Conservation (phyloP, 2,329 filamentous ascomycete genomes). For the Diaporthe sp. region DNA sequence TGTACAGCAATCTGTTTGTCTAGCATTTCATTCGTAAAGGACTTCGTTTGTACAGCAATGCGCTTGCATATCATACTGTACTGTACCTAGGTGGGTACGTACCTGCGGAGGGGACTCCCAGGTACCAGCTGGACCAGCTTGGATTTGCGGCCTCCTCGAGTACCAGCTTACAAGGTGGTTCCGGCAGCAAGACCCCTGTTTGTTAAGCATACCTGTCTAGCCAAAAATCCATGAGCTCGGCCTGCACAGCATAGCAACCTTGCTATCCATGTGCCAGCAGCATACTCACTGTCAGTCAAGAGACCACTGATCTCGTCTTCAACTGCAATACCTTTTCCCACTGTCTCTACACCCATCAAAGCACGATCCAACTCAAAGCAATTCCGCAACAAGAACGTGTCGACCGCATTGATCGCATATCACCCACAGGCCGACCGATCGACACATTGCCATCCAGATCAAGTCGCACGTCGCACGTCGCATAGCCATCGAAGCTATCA, state of each 20-base stretch:
- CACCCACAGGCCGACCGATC: not conserved
- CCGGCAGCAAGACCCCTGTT: not conserved
- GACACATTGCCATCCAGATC: not conserved
- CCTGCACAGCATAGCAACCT: slow-evolving; percentile 10
- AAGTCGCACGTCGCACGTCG: not conserved
- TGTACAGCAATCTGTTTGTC: too few relatives aligned
- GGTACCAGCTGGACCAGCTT: not conserved
- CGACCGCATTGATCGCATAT: not conserved
- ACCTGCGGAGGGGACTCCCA: not conserved
- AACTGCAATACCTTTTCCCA: not conserved
- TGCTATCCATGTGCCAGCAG: slow-evolving; percentile 11
- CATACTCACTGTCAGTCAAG: not conserved
- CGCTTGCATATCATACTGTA: too few relatives aligned
- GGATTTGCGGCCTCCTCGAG: not conserved
- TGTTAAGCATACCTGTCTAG: slow-evolving; percentile 8
- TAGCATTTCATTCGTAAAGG: too few relatives aligned
- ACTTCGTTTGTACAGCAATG: too few relatives aligned
- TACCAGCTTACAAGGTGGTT: not conserved
- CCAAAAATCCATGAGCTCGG: slow-evolving; percentile 24
- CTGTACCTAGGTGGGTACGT: not conserved
- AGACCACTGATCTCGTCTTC: not conserved
- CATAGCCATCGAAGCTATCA: slow-evolving; percentile 47
- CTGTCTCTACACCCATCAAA: not conserved
- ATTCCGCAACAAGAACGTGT: not conserved
- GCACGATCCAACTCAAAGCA: not conserved